These are phyloP conservation scores for Leucaena leucocephala DNA, from an alignment of 306 rosid species.

Conservation along the genomic window DNA sequence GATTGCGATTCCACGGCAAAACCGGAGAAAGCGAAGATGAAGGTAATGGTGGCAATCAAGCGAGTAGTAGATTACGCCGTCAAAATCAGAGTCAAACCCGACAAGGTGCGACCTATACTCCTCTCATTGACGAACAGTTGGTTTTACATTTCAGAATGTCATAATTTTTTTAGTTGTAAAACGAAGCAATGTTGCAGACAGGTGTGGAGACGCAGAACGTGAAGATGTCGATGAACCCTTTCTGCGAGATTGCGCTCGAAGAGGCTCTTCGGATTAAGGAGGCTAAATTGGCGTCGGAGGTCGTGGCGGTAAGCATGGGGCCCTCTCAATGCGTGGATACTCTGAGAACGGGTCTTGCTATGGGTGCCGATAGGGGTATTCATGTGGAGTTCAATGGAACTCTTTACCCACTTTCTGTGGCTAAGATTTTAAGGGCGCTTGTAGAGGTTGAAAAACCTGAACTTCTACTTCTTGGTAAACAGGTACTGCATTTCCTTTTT, in stretches of 20 bases:
- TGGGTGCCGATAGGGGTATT: slow-evolving; percentile 93
- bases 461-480: slow-evolving; percentile 87
- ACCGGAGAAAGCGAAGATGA: slow-evolving; percentile 46
- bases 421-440: slow-evolving; percentile 76
- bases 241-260: slow-evolving; percentile 92
- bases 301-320: slow-evolving; percentile 85
- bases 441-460: slow-evolving; percentile 79
- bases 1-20: too few relatives aligned
- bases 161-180: slow-evolving; percentile 15
- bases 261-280: slow-evolving; percentile 89
- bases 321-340: slow-evolving; percentile 74
- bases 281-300: slow-evolving; percentile 82
- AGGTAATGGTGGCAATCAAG: slow-evolving; percentile 88
- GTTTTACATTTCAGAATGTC: not conserved
- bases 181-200: slow-evolving; percentile 44
- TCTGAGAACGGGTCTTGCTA: slow-evolving; percentile 84
- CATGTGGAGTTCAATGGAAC: slow-evolving; percentile 64
- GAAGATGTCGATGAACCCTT: slow-evolving; percentile 99
- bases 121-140: not conserved
- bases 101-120: slow-evolving; percentile 49
- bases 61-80: slow-evolving; percentile 92
- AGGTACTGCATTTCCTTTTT: slow-evolving; percentile 45
- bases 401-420: slow-evolving; percentile 73
- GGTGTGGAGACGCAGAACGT: slow-evolving; percentile 96
- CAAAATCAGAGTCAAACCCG: slow-evolving; percentile 89